Percentiles rank a stretch among this genome's conserved stretches.
Evolutionary conservation across 805 yeast species (phyloP).

Genomic region (Nakazawaea holstii): DNA sequence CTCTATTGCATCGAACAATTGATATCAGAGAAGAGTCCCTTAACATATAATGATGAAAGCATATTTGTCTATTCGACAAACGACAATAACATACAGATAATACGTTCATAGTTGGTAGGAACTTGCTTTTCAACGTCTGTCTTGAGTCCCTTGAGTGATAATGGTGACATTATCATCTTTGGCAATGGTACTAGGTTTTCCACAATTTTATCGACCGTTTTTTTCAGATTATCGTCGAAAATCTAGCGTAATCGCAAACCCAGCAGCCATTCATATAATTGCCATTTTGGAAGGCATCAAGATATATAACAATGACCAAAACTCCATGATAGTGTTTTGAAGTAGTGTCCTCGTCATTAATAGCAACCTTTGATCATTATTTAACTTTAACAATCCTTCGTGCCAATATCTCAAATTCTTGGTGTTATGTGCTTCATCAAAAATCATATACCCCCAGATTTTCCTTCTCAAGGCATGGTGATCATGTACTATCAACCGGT

Average conservation of each 20-base stretch:
- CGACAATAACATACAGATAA: conserved; percentile 90
- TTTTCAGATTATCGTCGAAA: conserved; percentile 99
- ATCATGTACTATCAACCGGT: conserved; percentile 96
- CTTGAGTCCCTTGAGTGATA: conserved; percentile 82
- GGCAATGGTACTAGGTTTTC: conserved; percentile 47
- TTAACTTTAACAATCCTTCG: conserved; percentile 92
- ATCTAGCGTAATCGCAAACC: conserved; percentile 92
- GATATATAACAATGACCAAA: conserved; percentile 93
- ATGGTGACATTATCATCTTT: conserved; percentile 76
- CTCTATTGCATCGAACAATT: conserved; percentile 97
- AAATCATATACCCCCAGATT: conserved; percentile 92
- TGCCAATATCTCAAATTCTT: conserved; percentile 96
- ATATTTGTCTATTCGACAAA: conserved; percentile 86
- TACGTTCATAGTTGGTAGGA: conserved; percentile 97
- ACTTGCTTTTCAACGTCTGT: conserved; percentile 97
- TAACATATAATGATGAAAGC: conserved; percentile 91
- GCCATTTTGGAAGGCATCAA: conserved; percentile 88
- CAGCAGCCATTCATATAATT: conserved; percentile 78
- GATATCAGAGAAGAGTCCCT: conserved; percentile 88
- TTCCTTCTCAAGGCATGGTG: conserved; percentile 90
- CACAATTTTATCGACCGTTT: conserved; percentile 90
- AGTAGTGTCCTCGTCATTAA: conserved; percentile 97
- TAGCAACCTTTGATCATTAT: conserved; percentile 80
- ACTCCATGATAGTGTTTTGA: conserved; percentile 89
- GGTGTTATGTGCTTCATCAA: conserved; percentile 98